phyloP scores from a whole-genome alignment of 352 stramenopile genomes.

The Pythium guiyangense region DNA sequence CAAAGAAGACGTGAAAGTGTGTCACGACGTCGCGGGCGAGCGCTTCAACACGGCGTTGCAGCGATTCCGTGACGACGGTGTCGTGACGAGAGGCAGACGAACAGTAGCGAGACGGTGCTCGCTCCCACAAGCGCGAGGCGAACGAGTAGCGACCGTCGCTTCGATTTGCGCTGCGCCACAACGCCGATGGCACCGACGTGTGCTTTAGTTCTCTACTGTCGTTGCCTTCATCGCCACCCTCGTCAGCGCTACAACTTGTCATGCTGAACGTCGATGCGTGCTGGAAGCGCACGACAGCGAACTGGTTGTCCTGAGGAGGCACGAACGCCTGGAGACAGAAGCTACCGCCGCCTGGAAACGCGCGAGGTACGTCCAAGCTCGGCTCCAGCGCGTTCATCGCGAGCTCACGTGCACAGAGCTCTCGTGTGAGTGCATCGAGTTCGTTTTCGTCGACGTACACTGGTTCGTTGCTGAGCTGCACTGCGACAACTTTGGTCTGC shows the following conservation, averaged over 20 bases:
- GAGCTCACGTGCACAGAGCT: constrained; percentile 24
- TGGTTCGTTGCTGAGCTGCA: constrained; percentile 11
- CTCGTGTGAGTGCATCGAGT: constrained; percentile 20
- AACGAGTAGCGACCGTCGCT: no score
- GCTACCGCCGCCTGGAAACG: constrained; percentile 2
- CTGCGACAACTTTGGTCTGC: constrained; percentile 11
- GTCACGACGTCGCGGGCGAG: neutral
- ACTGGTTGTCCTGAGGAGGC: neutral
- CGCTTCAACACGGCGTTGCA: neutral
- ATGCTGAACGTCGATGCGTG: neutral
- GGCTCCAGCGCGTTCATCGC: constrained; percentile 20
- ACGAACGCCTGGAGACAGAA: constrained; percentile 33
- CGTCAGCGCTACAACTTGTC: neutral
- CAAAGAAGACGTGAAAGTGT: constrained; percentile 14
- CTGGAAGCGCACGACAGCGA: constrained; percentile 8
- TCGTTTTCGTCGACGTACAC: constrained; percentile 15
- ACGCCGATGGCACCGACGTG: no score
- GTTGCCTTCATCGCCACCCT: neutral
- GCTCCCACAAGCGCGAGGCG: neutral
- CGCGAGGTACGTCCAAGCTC: constrained; percentile 15
- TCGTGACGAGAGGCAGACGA: neutral
- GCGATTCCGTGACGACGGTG: neutral
- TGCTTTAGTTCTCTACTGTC: no score
- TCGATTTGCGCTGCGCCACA: no score
- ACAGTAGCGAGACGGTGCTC: neutral